Evolutionary conservation across 768 basidiomycete species (phyloP).

Genomic region (Suillus paluster): DNA sequence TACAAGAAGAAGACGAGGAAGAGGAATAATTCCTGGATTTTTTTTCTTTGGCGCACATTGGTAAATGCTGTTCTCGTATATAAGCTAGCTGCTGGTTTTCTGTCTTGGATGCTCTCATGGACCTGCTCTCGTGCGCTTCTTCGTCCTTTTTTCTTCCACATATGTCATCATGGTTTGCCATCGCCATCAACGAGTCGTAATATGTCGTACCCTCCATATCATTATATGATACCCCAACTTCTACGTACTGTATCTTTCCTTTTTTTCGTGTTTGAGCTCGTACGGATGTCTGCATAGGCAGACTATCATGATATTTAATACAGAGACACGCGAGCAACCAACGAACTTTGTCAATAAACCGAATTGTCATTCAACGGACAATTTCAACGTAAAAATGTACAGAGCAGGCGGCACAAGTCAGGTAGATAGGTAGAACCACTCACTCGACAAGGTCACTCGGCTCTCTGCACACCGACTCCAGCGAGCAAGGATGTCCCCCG

Average conservation of each 20-base stretch:
- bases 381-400: no score
- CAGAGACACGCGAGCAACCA: not conserved
- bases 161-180: conserved; percentile 17
- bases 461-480: not conserved
- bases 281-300: not conserved
- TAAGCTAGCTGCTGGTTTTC: conserved; percentile 8
- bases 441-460: not conserved
- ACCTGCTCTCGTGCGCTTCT: conserved; percentile 11
- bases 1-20: conserved; percentile 89
- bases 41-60: conserved; percentile 6
- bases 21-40: conserved; percentile 50
- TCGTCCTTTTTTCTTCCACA: conserved; percentile 7
- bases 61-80: conserved; percentile 11
- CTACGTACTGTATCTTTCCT: conserved; percentile 7
- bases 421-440: no score
- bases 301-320: not conserved
- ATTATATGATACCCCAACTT: conserved; percentile 31
- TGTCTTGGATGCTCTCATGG: conserved; percentile 19
- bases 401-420: no score
- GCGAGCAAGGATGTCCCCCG: not conserved
- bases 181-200: conserved; percentile 17
- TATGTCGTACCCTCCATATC: conserved; percentile 14
- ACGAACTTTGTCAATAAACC: not conserved
- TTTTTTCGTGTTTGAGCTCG: not conserved
- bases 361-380: no score